phyloP scores from a whole-genome alignment of 352 stramenopile genomes.

The Phytophthora agathidicida region DNA sequence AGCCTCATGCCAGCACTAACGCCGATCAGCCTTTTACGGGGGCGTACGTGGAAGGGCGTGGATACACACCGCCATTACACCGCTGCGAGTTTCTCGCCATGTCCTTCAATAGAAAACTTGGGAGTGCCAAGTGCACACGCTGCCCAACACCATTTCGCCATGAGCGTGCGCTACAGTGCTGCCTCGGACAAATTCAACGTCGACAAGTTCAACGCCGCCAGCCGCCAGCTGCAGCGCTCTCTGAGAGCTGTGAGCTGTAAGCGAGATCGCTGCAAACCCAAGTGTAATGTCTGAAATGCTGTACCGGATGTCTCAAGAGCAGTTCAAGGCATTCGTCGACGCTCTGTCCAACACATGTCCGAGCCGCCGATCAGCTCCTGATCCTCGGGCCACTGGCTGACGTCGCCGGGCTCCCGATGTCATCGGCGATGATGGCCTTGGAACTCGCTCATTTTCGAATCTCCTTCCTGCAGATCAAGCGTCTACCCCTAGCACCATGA shows the following conservation, averaged over 20 bases:
- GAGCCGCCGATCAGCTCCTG: constrained; percentile 15
- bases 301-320: constrained; percentile 26
- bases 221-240: neutral
- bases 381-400: constrained; percentile 8
- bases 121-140: no score
- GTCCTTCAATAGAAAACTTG: no score
- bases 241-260: neutral
- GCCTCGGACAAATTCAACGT: neutral
- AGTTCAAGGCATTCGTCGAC: neutral
- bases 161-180: neutral
- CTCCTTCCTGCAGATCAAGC: constrained; percentile 31
- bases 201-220: neutral
- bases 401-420: neutral
- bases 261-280: constrained; percentile 7
- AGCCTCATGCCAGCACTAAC: no score
- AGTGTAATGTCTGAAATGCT: constrained; percentile 22
- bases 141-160: no score
- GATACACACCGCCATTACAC: constrained; percentile 20
- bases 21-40: constrained; percentile 15
- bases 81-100: constrained; percentile 13
- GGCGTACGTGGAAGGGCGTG: constrained; percentile 19
- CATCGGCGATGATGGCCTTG: neutral
- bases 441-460: constrained; percentile 38
- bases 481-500: constrained; percentile 33
- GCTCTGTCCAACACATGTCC: constrained; percentile 20